Evolutionary conservation across 2,329 filamentous ascomycete genomes (phyloP), one percentile per base, ranked within the genome.

Genomic region (Fusarium xyrophilum): DNA sequence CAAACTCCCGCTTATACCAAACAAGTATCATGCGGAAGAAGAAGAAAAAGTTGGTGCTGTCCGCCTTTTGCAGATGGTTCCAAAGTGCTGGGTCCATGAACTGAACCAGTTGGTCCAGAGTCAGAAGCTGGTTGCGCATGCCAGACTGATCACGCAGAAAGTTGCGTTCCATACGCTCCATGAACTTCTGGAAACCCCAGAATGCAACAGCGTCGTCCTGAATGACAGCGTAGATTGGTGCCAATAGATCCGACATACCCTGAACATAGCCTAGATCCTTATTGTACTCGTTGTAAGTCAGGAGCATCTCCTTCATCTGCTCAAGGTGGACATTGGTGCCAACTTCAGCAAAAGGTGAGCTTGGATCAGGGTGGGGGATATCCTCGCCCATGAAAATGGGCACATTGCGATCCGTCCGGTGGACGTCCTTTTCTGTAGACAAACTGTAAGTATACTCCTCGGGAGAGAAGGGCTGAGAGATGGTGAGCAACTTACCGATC

Each of bases 11-110:
- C 83, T 99, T 99, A 80, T 96, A 99, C 96, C 96, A 99, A 13
- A 99, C 96, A 2, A 99, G 85, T 35, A 99, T 85, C 96, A 98
- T 98, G 63, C 96, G 92, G 87, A 98, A 99, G 84, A 99, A 98
- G 83, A 99, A 99, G 81, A 99, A 99, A 80, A 99, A 99, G 78
- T 99, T 99, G 27, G 96, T 99, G 75, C 92, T 96, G 74, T 99
- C 96, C 23, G 94, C 92, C 19, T 87, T 89, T 78, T 97, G 89
- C 0, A 99, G 87, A 74, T 99, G 96, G 4, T 92, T 85, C 79
- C 97, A 98, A 11, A 99, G 88, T 76, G 93, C 92, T 0, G 96
- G 96, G 71, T 99, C 96, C 89, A 99, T 94, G 60, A 99, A 92
- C 76, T 97, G 93, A 15, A 98, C 93, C 2, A 99, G 89, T 69